Evolutionary conservation across 192 early-diverging fungal genomes (phyloP), one percentile per base, ranked within the genome.

Genomic region (Allomyces javanicus): DNA sequence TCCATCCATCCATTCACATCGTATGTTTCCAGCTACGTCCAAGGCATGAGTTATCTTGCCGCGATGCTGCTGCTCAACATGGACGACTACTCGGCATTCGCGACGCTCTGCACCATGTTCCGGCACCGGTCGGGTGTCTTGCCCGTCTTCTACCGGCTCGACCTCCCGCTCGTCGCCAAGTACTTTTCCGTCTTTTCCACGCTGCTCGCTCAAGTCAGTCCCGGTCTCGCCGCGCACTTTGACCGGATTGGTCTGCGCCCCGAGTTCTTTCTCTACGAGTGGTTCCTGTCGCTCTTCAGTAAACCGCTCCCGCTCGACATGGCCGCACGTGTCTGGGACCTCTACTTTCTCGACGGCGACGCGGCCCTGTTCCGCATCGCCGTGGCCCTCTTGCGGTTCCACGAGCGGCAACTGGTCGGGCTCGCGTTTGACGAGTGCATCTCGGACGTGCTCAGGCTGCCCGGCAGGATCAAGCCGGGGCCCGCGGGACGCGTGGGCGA

Each of bases 31-130:
- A 40, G 33, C 9, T 58, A 58, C 50, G 50, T 58, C 17, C 50
- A 58, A n/a, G 50, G 50, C 17, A 58, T 58, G 50, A 58, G 50
- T n/a, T 58, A 58, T n/a, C 50, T 58, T 3, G 12, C 50, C 17
- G 50, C 50, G 17, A 58, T 58, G 50, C 50, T 58, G 50, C 50
- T 58, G 50, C 50, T 58, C 50, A 58, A 58, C 50, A 58, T 58
- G 50, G 21, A 58, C 50, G 50, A 58, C 12, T 21, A n/a, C 17
- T 58, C 50, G 3, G 50, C 50, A 6, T 58, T 58, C 17, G 21
- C 50, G 9, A n/a, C 21, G 17, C 50, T 58, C 17, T 58, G 50
- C 50, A 58, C 12, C 50, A 21, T 58, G 50, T 58, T 58, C 50
- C 12, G 21, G 50, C 50, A 58, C 17, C 50, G 17, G 50, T n/a